Base-by-base conservation (phyloP, 768 basidiomycete species). In the Suillus variegatus region DNA sequence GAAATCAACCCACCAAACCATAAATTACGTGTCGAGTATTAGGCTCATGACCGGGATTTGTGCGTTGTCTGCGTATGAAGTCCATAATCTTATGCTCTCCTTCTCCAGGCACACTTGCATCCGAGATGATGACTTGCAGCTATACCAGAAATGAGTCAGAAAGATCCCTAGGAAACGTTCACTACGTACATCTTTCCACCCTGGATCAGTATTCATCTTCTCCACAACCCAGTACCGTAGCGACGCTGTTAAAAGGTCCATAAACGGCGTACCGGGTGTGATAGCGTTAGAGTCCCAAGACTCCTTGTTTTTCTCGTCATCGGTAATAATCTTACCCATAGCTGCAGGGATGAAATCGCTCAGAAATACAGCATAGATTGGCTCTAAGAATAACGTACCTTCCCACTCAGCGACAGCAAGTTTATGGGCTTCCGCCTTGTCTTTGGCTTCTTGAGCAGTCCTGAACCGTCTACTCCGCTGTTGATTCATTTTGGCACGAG, bases 71-170 rank as follows among this genome's bases (percentile, higher is more conserved):
- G 63, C 97, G 84, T 68, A 99, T 97, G 76, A 86, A 99, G 75
- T 99, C 97, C 95, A 99, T 98, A 68, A 99, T 98, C 82, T 99
- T 99, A 78, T 99, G 97, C 76, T 99, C 97, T 75, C 97, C 97
- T 78, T 99, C 97, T 70, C 97, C 97, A 1, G 97, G 97, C 14
- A 99, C 97, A 63, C 92, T 89, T 2, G 97, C 94, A 70, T 99
- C 97, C 6, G 97, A 99, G 63, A 99, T 94, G 69, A 99, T 89
- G 61, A 99, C 92, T 84, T 99, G 88, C 47, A 99, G 84, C 95
- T 96, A 69, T 3, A 36, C 28, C 32, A 62, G 61, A 10, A 43
- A 16, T 41, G 6, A 10, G 22, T 36, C 54, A 32, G 47, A 35
- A 14, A 2, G 32, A 20, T 61, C 9, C 28, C 20, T 2, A 16